Evolutionary conservation across 805 yeast species (phyloP), one percentile per base, ranked within the genome.

Genomic region (Ogataea pignaliae): DNA sequence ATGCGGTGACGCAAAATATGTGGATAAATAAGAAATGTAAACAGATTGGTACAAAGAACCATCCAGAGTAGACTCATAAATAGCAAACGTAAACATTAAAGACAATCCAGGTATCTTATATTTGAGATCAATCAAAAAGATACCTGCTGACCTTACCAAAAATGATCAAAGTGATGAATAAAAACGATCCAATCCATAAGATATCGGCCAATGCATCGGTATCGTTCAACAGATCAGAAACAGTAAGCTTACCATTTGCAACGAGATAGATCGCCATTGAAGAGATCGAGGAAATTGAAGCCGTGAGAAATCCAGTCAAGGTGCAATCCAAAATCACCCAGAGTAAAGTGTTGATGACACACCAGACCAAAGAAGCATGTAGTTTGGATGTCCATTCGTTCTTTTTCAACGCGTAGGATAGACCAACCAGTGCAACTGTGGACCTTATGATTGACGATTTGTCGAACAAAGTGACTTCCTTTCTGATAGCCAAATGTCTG

Each of bases 131-230:
- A 7, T 21, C 26, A 21, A 42, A 42, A 32, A 51, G 41, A 29
- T 43, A 76, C 59, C 86, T 75, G 13, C 88, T 87, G 42, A 83
- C 56, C 59, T 83, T 83, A 15, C 90, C 88, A 63, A 83, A 81
- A 21, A 83, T 71, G 34, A 84, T 69, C 38, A 78, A 66, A 0
- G 85, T 84, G 52, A 83, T 71, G 64, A 83, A 84, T 59, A 79
- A 76, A 64, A 81, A 81, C 58, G 86, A 76, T 3, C 76, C 81
- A 35, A 77, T 64, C 76, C 80, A 79, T 29, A 80, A 64, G 57
- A 75, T 61, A 29, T 71, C 67, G 1, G 81, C 78, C 36, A 57
- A 38, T 4, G 42, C 21, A 37, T 59, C 56, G 9, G 31, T 13
- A 35, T 51, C 46, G 10, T 31, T 31, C n/a, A 44, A 33, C 12